Base-by-base conservation (phyloP, 2,329 filamentous ascomycete genomes). In the Cyphellophora europaea region DNA sequence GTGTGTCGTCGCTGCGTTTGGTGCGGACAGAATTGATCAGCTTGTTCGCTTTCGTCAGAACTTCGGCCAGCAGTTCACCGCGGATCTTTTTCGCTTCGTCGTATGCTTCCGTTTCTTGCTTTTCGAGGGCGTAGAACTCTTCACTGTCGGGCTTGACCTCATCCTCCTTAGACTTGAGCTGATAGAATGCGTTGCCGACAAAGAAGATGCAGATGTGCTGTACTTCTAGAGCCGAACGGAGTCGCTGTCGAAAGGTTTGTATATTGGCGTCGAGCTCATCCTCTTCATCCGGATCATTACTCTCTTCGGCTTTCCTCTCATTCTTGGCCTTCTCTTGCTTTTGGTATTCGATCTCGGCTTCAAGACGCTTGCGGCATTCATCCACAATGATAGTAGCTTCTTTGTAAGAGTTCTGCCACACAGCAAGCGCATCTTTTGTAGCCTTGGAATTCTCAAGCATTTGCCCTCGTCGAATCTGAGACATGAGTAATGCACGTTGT, bases 171-270 rank as follows among this genome's bases (percentile, higher is more conserved):
- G 75, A 73, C 52, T 88, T 91, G 42, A 93, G 82, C 51, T 94
- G 85, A 52, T 78, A 95, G 47, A 79, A 79, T 0, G 79, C 81
- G 47, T 87, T 94, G 11, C 80, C 86, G 16, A 79, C 79, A 52
- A 93, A 94, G 60, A 95, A 95, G 1, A 76, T 69, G 18, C 81
- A 85, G 45, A 80, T 77, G 54, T 95, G 89, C 41, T 89, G 72
- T 28, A 93, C 58, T 52, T 93, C 86, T 12, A 94, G 64, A 2
- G 83, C 78, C 13, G 67, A 70, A 6, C 86, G 78, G 14, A 95
- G 64, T 28, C 77, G 72, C 35, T 78, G 74, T 19, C 78, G 74
- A 32, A 72, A 69, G 23, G 75, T 69, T 32, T 69, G 65, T 15
- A 84, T 48, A 12, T 70, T 70, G 25, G 49, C 53, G 36, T 57